phyloP scores from a whole-genome alignment of 345 rosid species.

The Ceriops tagal region DNA sequence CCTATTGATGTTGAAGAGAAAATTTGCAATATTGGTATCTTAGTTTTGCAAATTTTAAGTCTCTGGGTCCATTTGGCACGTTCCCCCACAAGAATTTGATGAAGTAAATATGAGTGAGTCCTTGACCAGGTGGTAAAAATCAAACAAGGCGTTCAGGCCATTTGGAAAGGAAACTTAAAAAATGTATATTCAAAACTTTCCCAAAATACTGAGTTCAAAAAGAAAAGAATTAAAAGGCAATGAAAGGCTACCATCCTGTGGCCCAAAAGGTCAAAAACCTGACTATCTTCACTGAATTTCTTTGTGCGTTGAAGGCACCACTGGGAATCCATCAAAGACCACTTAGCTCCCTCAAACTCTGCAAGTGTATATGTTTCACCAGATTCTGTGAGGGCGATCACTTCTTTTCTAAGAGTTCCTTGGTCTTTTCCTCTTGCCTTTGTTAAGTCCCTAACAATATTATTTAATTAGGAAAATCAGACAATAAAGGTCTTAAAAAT shows the following conservation, averaged over 20 bases:
- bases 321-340: conserved; percentile 67
- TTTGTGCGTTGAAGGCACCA: conserved; percentile 53
- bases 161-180: background rate
- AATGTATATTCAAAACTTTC: no score
- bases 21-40: background rate
- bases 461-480: background rate
- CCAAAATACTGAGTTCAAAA: background rate
- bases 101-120: background rate
- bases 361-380: conserved; percentile 64
- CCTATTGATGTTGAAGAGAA: background rate
- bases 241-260: conserved; percentile 48
- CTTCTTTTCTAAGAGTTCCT: conserved; percentile 48
- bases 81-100: background rate
- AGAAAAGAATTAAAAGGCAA: conserved; percentile 9
- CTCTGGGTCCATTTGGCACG: background rate
- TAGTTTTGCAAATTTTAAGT: conserved; percentile 2
- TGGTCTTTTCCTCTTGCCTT: conserved; percentile 26
- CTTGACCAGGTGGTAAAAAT: background rate
- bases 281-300: conserved; percentile 36
- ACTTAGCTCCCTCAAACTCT: conserved; percentile 44
- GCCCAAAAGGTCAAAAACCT: conserved; percentile 65
- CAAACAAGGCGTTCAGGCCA: background rate
- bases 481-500: no score
- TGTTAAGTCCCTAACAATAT: conserved; percentile 41
- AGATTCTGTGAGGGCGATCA: conserved; percentile 44